These are phyloP conservation scores for Pigoraptor vietnamica DNA, from an alignment of 78 protist genomes.

Conservation along the genomic window DNA sequence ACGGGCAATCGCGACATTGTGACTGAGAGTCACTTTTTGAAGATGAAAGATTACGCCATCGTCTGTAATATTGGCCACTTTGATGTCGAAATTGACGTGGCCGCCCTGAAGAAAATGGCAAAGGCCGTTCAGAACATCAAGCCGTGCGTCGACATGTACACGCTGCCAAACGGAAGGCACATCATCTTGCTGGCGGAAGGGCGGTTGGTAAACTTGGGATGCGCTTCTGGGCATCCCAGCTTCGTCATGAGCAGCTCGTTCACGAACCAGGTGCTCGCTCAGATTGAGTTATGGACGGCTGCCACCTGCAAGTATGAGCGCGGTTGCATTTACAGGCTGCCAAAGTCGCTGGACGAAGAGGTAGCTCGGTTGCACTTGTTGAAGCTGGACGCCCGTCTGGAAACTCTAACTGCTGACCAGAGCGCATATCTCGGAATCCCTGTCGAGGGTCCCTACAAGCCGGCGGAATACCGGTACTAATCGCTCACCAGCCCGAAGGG, in stretches of 20 bases:
- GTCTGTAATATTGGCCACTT: slow-evolving; percentile 99
- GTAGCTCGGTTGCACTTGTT: slow-evolving; percentile 96
- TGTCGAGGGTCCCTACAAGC: slow-evolving; percentile 82
- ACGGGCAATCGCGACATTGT: slow-evolving; percentile 97
- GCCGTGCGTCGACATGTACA: slow-evolving; percentile 95
- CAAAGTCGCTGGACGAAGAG: slow-evolving; percentile 97
- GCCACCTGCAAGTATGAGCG: slow-evolving; percentile 61
- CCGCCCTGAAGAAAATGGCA: slow-evolving; percentile 64
- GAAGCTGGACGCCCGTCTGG: slow-evolving; percentile 88
- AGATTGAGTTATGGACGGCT: slow-evolving; percentile 89
- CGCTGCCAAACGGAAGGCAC: slow-evolving; percentile 76
- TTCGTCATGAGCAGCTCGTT: slow-evolving; percentile 99
- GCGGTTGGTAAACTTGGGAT: slow-evolving; percentile 98
- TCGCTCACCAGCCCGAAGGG: background rate
- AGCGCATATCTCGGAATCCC: slow-evolving; percentile 81
- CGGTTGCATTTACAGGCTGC: slow-evolving; percentile 91
- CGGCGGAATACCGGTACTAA: slow-evolving; percentile 79
- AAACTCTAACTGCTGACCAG: slow-evolving; percentile 80
- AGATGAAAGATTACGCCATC: slow-evolving; percentile 97
- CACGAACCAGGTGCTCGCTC: slow-evolving; percentile 97
- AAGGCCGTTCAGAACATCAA: slow-evolving; percentile 83
- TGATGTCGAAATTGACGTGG: slow-evolving; percentile 97
- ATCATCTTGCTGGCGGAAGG: slow-evolving; percentile 98
- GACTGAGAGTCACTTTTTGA: slow-evolving; percentile 74
- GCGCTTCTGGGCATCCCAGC: slow-evolving; percentile 99